Evolutionary conservation across 495 filamentous ascomycete species (phyloP).

Genomic region (Aspergillus sclerotiicarbonarius): DNA sequence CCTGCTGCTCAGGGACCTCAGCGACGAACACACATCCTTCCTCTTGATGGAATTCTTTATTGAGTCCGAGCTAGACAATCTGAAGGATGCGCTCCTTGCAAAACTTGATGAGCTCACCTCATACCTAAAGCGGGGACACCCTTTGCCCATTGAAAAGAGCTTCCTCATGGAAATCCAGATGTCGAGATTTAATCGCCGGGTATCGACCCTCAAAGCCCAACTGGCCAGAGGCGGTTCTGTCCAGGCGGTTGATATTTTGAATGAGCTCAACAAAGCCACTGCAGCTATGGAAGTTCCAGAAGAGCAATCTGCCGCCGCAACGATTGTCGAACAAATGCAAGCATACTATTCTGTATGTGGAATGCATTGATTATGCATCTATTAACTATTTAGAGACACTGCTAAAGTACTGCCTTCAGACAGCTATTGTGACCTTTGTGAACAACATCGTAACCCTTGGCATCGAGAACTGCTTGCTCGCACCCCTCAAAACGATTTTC

Average conservation of each 20-base stretch:
- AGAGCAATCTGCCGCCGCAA: conserved; percentile 18
- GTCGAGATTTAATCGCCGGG: conserved; percentile 21
- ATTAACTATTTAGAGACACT: background rate
- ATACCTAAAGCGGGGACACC: conserved; percentile 40
- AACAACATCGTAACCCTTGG: conserved; percentile 59
- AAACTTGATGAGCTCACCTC: conserved; percentile 46
- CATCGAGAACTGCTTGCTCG: conserved; percentile 57
- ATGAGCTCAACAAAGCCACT: conserved; percentile 4
- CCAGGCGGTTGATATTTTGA: background rate
- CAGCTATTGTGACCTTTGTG: conserved; percentile 58
- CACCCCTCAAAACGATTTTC: conserved; percentile 26
- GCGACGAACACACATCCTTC: conserved; percentile 29
- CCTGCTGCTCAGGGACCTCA: conserved; percentile 26
- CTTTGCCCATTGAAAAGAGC: conserved; percentile 40
- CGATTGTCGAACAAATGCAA: conserved; percentile 35
- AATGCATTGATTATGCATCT: background rate
- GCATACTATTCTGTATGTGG: conserved; percentile 37
- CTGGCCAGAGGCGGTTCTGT: background rate
- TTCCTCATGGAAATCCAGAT: conserved; percentile 35
- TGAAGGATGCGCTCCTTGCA: conserved; percentile 29
- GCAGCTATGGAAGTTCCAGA: conserved; percentile 5
- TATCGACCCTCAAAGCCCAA: background rate
- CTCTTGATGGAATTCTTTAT: conserved; percentile 29
- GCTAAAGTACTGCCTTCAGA: conserved; percentile 31
- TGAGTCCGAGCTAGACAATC: conserved; percentile 22